Conservation (phyloP, 1,284 basidiomycete genomes). For the Somion occarium region DNA sequence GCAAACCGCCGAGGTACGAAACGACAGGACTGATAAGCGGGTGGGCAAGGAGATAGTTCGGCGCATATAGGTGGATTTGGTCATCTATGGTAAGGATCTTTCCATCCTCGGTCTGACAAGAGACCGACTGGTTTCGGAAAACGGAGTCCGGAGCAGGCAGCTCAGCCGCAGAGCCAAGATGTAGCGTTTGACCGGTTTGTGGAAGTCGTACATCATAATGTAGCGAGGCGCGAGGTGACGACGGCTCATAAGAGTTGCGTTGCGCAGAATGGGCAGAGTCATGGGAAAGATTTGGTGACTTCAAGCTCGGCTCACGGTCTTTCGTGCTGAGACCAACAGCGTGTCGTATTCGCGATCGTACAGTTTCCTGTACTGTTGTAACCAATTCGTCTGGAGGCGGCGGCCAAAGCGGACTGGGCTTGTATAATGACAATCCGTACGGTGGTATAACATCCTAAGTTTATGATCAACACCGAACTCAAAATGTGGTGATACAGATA, state of each 20-base stretch:
- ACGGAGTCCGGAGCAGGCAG: constrained; percentile 31
- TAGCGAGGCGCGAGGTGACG: constrained; percentile 2
- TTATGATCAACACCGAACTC: neutral
- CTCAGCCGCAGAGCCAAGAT: constrained; percentile 42
- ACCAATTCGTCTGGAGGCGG: constrained; percentile 79
- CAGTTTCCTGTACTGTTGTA: constrained; percentile 51
- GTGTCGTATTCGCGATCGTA: constrained; percentile 61
- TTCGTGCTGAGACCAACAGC: constrained; percentile 20
- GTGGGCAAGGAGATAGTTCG: constrained; percentile 79
- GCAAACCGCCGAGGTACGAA: constrained; percentile 87
- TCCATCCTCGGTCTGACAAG: constrained; percentile 39
- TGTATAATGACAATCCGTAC: constrained; percentile 69
- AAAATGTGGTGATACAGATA: neutral
- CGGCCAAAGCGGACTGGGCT: constrained; percentile 89
- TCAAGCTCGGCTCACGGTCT: neutral
- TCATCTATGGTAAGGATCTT: constrained; percentile 51
- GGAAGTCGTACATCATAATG: constrained; percentile 10
- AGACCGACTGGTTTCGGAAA: constrained; percentile 38
- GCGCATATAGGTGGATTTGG: constrained; percentile 89
- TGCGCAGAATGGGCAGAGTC: too few species aligned
- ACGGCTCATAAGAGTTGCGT: neutral
- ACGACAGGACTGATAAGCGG: constrained; percentile 84
- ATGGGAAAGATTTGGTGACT: neutral
- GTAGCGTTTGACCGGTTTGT: constrained; percentile 15
- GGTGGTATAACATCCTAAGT: constrained; percentile 68